These are phyloP conservation scores for Fusarium sp. DNA, from an alignment of 2,329 filamentous ascomycete species.

Conservation along the genomic window DNA sequence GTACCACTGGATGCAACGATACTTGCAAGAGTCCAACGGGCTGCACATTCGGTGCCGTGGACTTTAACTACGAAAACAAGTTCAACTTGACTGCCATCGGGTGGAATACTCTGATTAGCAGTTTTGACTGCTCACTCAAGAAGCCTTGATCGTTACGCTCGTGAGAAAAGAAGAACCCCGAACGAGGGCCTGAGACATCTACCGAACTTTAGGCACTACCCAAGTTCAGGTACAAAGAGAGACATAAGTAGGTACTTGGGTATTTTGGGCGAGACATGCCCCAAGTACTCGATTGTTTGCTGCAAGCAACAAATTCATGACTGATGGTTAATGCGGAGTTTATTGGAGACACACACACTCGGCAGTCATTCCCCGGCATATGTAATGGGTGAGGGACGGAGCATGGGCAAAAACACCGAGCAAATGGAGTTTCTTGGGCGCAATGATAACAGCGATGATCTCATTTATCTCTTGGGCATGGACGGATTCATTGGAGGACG, in stretches of 20 bases:
- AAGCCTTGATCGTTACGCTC: conserved; percentile 4
- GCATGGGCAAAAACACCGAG: conserved; percentile 1
- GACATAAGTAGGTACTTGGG: no score
- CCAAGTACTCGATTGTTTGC: no score
- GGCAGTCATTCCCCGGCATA: conserved; percentile 2
- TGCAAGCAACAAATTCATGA: not conserved
- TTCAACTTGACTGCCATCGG: conserved; percentile 58
- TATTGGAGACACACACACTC: not conserved
- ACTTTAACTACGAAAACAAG: conserved; percentile 59
- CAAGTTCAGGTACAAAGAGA: no score
- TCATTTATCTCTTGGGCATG: not conserved
- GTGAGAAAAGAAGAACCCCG: not conserved
- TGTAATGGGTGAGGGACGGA: conserved; percentile 2
- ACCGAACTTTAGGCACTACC: no score
- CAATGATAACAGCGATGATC: not conserved
- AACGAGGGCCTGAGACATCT: no score
- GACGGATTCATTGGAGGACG: not conserved
- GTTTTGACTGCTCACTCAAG: conserved; percentile 50
- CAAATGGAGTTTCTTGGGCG: conserved; percentile 3
- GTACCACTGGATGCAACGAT: conserved; percentile 53
- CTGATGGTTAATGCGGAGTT: conserved; percentile 7
- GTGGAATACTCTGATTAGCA: conserved; percentile 56
- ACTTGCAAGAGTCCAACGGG: conserved; percentile 63
- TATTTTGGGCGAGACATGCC: no score
- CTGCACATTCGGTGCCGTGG: conserved; percentile 62